Evolutionary conservation across 2,329 filamentous ascomycete species (phyloP), one percentile per base, ranked within the genome.

Genomic region (Pseudogymnoascus sp.): DNA sequence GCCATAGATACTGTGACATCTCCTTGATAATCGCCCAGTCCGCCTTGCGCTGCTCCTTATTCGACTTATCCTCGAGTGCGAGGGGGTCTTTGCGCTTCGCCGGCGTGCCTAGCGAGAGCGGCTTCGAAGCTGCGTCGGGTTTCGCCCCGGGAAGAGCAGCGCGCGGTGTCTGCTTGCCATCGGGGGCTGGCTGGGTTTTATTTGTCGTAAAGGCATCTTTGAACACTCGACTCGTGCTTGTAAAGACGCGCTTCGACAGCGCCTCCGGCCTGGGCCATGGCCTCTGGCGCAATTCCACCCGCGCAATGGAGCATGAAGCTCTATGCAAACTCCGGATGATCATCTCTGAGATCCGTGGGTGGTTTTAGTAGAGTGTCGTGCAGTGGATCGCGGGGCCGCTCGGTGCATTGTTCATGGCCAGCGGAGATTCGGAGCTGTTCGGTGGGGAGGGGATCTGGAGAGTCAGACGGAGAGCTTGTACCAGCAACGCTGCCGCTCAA

Each of bases 1-100:
- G 95, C 95, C 95, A 99, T 21, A 99, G 80, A 76, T 99, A 99
- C 66, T 87, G 87, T 65, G 89, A 87, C 93, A 99, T 97, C 75
- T 99, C 93, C 77, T 90, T 96, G 82, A 99, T 95, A 69, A 99
- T 99, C 59, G 93, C 93, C 93, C 93, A 97, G 73, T 99, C 95
- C 8, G 93, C 93, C 78, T 93, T 96, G 70, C 95, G 86, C 81
- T 99, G 96, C 77, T 97, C 91, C 70, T 93, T 87, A 19, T 86
- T 87, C 61, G 85, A 86, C 72, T 85, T 87, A 66, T 89, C 82
- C 72, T 88, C 81, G 11, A 82, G 78, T 19, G 89, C 83, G 47
- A 93, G 76, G 31, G 84, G 81, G 69, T 87, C 86, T 64, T 76
- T 77, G 21, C 70, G 70, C 15, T 66, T 61, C 8, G 60, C 59